These are phyloP conservation scores for Tolypocladium sp. DNA, from an alignment of 2,329 filamentous ascomycete species.

Conservation along the genomic window DNA sequence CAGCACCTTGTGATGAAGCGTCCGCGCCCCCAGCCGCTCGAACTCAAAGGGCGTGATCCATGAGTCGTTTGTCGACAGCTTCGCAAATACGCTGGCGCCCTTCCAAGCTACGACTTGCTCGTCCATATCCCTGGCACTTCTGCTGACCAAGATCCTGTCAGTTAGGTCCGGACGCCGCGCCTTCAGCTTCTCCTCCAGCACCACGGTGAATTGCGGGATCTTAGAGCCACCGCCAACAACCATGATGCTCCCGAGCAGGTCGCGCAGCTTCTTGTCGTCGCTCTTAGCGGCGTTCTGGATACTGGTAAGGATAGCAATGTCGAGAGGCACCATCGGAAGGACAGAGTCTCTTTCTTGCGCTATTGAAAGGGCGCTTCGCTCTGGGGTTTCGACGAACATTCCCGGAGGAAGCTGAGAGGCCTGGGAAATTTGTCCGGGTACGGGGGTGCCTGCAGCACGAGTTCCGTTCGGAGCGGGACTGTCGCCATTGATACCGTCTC, in stretches of 20 bases:
- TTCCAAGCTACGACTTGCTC: constrained; percentile 98
- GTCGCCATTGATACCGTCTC: constrained; percentile 34
- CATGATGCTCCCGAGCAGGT: constrained; percentile 86
- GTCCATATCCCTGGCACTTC: constrained; percentile 84
- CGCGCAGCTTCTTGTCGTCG: constrained; percentile 87
- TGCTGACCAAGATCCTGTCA: constrained; percentile 53
- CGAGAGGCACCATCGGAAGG: constrained; percentile 73
- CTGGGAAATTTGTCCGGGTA: constrained; percentile 21
- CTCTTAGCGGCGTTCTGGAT: constrained; percentile 80
- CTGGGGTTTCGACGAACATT: constrained; percentile 40
- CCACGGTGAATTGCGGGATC: constrained; percentile 68
- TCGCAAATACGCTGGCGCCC: constrained; percentile 91
- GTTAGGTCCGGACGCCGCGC: constrained; percentile 51
- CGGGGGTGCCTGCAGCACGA: constrained; percentile 38
- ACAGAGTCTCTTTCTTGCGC: constrained; percentile 69
- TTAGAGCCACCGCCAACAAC: constrained; percentile 79
- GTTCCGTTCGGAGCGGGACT: constrained; percentile 45
- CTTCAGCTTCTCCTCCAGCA: constrained; percentile 75
- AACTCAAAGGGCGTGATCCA: constrained; percentile 89
- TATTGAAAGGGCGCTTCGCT: constrained; percentile 42
- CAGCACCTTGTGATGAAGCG: constrained; percentile 74
- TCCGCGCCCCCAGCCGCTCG: constrained; percentile 71
- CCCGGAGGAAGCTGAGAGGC: constrained; percentile 28
- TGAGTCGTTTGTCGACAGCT: constrained; percentile 84
- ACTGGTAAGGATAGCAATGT: constrained; percentile 80